A percentile compares a stretch with the other conserved stretches of the same genome.
Conservation (phyloP, 805 yeast genomes). For the Torulaspora quercuum region DNA sequence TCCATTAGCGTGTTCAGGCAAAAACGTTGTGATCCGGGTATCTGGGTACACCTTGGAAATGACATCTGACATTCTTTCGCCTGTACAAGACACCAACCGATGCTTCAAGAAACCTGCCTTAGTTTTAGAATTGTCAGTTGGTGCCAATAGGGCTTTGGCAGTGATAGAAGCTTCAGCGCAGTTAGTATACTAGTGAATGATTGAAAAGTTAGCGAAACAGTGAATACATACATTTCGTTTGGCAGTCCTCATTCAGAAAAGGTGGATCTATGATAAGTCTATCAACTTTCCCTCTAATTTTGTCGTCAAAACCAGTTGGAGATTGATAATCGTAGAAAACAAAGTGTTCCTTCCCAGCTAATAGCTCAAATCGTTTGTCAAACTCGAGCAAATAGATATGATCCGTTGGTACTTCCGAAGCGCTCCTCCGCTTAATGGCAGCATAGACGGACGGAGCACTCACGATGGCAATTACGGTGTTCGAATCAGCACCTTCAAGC, state of each 20-base stretch:
- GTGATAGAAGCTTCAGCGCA: conserved; percentile 44
- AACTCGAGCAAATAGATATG: conserved; percentile 73
- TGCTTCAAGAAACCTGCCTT: conserved; percentile 41
- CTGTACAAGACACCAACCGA: conserved; percentile 74
- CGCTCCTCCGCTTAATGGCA: conserved; percentile 58
- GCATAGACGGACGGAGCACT: conserved; percentile 94
- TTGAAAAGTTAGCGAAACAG: background rate
- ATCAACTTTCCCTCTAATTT: conserved; percentile 60
- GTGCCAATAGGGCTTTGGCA: conserved; percentile 54
- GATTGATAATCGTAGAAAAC: conserved; percentile 69
- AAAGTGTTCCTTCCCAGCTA: conserved; percentile 67
- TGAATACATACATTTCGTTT: conserved; percentile 48
- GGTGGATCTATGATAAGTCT: conserved; percentile 85
- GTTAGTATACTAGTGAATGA: conserved; percentile 18
- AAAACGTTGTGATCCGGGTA: conserved; percentile 58
- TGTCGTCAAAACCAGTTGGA: conserved; percentile 59
- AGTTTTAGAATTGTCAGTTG: conserved; percentile 41
- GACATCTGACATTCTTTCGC: conserved; percentile 78
- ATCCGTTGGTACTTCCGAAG: conserved; percentile 54
- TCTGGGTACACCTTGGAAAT: conserved; percentile 62
- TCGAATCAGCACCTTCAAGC: conserved; percentile 68
- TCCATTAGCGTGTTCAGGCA: conserved; percentile 81
- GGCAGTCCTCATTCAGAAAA: conserved; percentile 78
- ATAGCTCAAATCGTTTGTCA: conserved; percentile 69
- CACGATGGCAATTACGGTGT: conserved; percentile 69